Conservation (phyloP, 345 rosid genomes). For the Salix caprea region DNA sequence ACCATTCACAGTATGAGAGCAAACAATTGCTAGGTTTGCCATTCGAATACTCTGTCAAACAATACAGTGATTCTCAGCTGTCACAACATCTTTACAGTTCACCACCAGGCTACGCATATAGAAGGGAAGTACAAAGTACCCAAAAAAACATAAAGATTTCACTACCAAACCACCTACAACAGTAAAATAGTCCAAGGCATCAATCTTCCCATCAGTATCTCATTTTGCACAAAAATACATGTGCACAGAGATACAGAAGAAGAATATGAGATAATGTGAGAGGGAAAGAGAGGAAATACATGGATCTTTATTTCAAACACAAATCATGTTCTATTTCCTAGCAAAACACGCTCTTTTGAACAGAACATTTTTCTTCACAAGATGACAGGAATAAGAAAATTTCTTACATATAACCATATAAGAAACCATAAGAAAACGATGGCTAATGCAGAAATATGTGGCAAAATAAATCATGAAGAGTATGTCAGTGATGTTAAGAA, state of each 20-base stretch:
- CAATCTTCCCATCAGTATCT: background rate
- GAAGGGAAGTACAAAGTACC: background rate
- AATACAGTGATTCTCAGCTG: conserved; percentile 1
- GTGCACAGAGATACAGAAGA: background rate
- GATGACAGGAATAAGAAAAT: too few species aligned
- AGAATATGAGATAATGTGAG: background rate
- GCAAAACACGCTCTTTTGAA: too few species aligned
- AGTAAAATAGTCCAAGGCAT: background rate
- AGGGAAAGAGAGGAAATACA: background rate
- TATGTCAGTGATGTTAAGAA: too few species aligned
- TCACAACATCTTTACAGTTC: background rate
- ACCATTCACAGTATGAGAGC: conserved; percentile 43
- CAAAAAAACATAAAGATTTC: background rate
- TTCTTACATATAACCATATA: too few species aligned
- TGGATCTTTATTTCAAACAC: background rate
- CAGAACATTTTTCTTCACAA: too few species aligned
- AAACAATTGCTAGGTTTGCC: conserved; percentile 45
- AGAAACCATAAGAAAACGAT: too few species aligned
- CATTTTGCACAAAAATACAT: background rate
- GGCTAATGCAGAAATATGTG: too few species aligned
- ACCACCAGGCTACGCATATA: background rate
- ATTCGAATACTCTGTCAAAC: conserved; percentile 38
- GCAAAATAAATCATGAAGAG: too few species aligned
- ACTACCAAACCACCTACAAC: background rate
- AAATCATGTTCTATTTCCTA: too few species aligned